These are phyloP conservation scores for Prunus kanzakura DNA, from an alignment of 306 rosid species.

Conservation along the genomic window DNA sequence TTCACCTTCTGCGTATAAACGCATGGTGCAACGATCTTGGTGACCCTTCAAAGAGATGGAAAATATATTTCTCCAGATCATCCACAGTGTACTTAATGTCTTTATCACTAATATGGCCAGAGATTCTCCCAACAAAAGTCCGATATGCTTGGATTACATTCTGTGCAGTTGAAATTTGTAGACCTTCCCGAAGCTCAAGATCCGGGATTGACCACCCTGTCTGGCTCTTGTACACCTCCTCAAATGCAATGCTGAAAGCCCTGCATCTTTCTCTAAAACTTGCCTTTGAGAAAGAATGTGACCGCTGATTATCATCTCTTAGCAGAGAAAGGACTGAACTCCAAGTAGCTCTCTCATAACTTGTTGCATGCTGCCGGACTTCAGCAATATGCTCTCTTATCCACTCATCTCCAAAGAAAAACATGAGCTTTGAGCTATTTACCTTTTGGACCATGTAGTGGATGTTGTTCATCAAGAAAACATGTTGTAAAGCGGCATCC, in stretches of 20 bases:
- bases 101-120: constrained; percentile 37
- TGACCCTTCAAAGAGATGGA: constrained; percentile 60
- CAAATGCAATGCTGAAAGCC: constrained; percentile 44
- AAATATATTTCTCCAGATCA: constrained; percentile 43
- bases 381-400: constrained; percentile 37
- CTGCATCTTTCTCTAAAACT: constrained; percentile 33
- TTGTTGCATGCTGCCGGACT: constrained; percentile 35
- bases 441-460: constrained; percentile 63
- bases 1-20: constrained; percentile 31
- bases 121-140: constrained; percentile 31
- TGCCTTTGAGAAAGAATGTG: constrained; percentile 17
- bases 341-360: constrained; percentile 52
- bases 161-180: constrained; percentile 55
- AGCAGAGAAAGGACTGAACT: constrained; percentile 36
- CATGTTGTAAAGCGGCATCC: constrained; percentile 45
- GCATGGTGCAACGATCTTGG: constrained; percentile 29
- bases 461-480: constrained; percentile 66
- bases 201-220: constrained; percentile 61
- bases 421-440: constrained; percentile 35
- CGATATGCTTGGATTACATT: constrained; percentile 56
- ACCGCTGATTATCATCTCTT: not conserved
- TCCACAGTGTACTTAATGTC: constrained; percentile 46
- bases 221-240: constrained; percentile 59
- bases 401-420: constrained; percentile 50
- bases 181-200: constrained; percentile 46